Evolutionary conservation across 169 alveolate species (phyloP).

Genomic region (Cryptosporidium xiaoi): DNA sequence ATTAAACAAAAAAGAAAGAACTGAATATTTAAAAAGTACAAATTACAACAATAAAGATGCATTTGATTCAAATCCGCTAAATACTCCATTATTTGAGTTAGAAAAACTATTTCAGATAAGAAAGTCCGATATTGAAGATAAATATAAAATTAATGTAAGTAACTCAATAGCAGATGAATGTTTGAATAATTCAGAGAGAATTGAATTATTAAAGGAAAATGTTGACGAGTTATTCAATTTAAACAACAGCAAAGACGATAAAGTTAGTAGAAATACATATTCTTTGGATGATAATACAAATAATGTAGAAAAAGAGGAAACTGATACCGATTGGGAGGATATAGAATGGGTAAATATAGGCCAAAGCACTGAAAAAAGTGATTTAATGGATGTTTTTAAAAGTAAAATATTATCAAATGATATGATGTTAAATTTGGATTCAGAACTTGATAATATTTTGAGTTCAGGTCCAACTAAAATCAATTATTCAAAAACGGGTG

Average conservation of each 20-base stretch:
- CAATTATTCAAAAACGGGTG: too few relatives aligned
- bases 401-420: too few relatives aligned
- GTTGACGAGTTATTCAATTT: constrained; percentile 37
- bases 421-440: too few relatives aligned
- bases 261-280: background rate
- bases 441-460: too few relatives aligned
- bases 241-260: background rate
- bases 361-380: too few relatives aligned
- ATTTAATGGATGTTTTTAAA: too few relatives aligned
- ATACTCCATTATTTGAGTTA: constrained; percentile 42
- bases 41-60: constrained; percentile 6
- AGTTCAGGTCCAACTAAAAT: too few relatives aligned
- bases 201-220: constrained; percentile 25
- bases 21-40: constrained; percentile 17
- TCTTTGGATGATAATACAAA: background rate
- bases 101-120: constrained; percentile 13
- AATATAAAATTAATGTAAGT: too few relatives aligned
- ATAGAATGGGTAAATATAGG: constrained; percentile 35
- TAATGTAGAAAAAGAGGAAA: background rate
- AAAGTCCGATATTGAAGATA: background rate
- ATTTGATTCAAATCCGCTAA: constrained; percentile 20
- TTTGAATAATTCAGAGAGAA: constrained; percentile 3
- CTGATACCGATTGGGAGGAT: constrained; percentile 33
- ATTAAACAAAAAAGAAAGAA: constrained; percentile 44
- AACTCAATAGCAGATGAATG: too few relatives aligned